Evolutionary conservation across 305 asterid genomes (phyloP), one percentile per base, ranked within the genome.

Genomic region (Solanum chacoense): DNA sequence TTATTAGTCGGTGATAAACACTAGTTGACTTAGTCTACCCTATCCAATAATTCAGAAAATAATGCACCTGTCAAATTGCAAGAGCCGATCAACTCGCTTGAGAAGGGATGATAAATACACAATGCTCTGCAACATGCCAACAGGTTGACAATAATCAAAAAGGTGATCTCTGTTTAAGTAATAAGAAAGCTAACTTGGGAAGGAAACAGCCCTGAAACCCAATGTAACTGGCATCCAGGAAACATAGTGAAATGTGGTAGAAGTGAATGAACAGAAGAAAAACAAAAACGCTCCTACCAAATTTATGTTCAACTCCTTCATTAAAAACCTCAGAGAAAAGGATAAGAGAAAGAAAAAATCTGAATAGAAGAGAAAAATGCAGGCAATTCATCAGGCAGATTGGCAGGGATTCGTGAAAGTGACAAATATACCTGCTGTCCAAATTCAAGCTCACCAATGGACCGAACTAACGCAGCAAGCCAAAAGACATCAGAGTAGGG

Each of bases 371-470:
- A 83, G 38, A 45, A 81, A 45, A 45, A 18, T 11, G 40, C 86
- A 83, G 29, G 86, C 40, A 29, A 83, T 83, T 32, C 72, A 83
- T 83, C 86, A 18, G 31, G 29, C 7, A 81, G 40, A 72, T 35
- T 32, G 34, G 22, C 14, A 26, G 22, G 75, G 18, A 34, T 13
- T 38, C 12, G 26, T 22, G 40, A 10, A 31, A 24, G 24, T n/a
- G 55, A 77, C 3, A 34, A 76, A 29, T 59, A 29, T 59, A 97
- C 99, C 99, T 96, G 98, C 90, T 92, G 98, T 86, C 98, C 97
- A 89, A 95, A 97, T 93, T 95, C 98, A 91, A 97, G 98, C 91
- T 97, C 99, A 63, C 99, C 99, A 88, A 96, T 92, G 63, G 99
- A 94, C 93, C 93, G 97, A 90, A 97, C 94, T 93, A 97, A 90